Evolutionary conservation across 1,284 basidiomycete species (phyloP).

Genomic region (Hemileia vastatrix): DNA sequence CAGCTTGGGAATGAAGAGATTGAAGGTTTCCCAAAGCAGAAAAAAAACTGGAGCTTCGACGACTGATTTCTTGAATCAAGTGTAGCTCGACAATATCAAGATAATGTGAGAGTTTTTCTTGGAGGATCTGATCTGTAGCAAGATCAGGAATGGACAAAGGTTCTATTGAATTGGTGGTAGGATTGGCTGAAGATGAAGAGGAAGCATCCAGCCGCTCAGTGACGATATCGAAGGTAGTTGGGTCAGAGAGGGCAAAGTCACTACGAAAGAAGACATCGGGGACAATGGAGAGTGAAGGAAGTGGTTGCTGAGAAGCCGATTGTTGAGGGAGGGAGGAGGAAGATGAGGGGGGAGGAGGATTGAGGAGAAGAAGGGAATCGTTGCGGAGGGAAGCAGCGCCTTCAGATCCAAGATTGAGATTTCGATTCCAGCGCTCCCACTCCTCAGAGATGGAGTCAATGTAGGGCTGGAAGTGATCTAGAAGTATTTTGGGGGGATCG

Average conservation of each 20-base stretch:
- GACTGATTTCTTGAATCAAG: constrained; percentile 81
- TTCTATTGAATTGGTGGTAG: constrained; percentile 33
- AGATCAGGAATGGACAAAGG: constrained; percentile 44
- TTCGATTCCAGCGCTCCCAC: constrained; percentile 52
- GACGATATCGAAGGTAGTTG: constrained; percentile 68
- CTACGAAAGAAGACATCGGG: constrained; percentile 70
- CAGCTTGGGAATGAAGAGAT: constrained; percentile 77
- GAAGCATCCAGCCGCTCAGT: constrained; percentile 52
- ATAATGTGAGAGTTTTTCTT: constrained; percentile 86
- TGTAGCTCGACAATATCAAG: constrained; percentile 92
- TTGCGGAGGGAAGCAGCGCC: not conserved
- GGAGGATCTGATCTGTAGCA: constrained; percentile 55
- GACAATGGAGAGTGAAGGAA: constrained; percentile 65
- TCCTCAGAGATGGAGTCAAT: constrained; percentile 62
- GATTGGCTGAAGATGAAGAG: constrained; percentile 21
- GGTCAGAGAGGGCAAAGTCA: constrained; percentile 75
- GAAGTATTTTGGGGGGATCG: constrained; percentile 63
- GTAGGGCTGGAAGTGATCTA: constrained; percentile 77
- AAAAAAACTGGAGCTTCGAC: constrained; percentile 87
- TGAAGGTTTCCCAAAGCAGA: constrained; percentile 88
- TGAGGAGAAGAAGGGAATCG: constrained; percentile 36
- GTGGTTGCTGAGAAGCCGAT: constrained; percentile 42
- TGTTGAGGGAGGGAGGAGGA: constrained; percentile 21
- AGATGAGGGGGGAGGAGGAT: constrained; percentile 26
- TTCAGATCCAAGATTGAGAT: constrained; percentile 2